Evolutionary conservation across 306 rosid species (phyloP).

Genomic region (Glycine soja): DNA sequence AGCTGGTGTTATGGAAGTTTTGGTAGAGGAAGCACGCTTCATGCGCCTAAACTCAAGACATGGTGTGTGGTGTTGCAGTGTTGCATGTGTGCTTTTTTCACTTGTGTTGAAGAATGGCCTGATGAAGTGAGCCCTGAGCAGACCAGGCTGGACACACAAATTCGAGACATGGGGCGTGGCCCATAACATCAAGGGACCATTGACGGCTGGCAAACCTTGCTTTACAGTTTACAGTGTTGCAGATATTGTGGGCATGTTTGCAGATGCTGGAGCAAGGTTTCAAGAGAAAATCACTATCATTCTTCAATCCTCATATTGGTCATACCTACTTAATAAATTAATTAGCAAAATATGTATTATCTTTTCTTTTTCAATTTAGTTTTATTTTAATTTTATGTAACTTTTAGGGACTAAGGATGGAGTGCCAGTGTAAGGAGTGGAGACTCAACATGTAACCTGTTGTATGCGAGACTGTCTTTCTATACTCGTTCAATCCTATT

Average conservation of each 20-base stretch:
- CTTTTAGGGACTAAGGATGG: too few species aligned
- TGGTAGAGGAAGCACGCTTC: not conserved
- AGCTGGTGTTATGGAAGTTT: not conserved
- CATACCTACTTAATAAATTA: too few species aligned
- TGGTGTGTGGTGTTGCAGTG: not conserved
- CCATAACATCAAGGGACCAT: too few species aligned
- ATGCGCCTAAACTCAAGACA: constrained; percentile 29
- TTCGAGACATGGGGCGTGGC: too few species aligned
- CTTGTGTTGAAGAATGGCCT: too few species aligned
- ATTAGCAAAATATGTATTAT: too few species aligned
- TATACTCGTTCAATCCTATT: too few species aligned
- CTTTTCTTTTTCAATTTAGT: too few species aligned
- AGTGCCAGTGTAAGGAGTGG: too few species aligned
- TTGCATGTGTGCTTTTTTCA: constrained; percentile 25
- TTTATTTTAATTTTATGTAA: too few species aligned
- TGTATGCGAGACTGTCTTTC: too few species aligned
- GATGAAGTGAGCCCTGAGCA: not conserved
- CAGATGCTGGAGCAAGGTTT: not conserved
- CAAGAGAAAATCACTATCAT: not conserved
- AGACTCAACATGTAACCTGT: too few species aligned
- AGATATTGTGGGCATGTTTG: not conserved
- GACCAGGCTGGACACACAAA: constrained; percentile 32
- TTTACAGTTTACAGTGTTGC: constrained; percentile 37
- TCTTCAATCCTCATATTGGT: not conserved
- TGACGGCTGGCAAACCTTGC: constrained; percentile 14